phyloP scores from a whole-genome alignment of 2,329 filamentous ascomycete genomes.

The Thelonectria rubi region DNA sequence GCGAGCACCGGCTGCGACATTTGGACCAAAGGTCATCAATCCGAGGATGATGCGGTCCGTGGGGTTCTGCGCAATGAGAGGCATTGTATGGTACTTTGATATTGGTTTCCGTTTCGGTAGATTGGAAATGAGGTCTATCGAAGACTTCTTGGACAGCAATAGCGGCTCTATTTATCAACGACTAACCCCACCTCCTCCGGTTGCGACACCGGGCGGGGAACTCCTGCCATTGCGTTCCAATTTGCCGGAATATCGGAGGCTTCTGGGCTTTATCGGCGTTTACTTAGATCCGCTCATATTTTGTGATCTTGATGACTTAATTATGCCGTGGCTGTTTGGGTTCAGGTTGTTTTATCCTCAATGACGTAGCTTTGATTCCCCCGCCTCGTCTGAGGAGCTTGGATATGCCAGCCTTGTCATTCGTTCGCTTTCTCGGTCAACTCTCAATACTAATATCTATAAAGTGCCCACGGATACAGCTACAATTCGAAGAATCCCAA shows the following conservation, averaged over 20 bases:
- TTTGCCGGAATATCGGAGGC: neutral
- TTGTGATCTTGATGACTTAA: neutral
- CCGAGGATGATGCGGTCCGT: conserved; percentile 81
- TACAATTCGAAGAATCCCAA: too few species aligned
- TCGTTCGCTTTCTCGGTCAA: too few species aligned
- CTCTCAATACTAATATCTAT: too few species aligned
- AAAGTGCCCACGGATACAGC: too few species aligned
- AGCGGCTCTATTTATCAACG: neutral
- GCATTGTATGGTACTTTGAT: conserved; percentile 50
- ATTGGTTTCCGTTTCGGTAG: neutral
- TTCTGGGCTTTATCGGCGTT: conserved; percentile 8
- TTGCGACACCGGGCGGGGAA: conserved; percentile 17
- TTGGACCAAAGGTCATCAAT: conserved; percentile 84
- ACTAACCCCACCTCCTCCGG: conserved; percentile 4
- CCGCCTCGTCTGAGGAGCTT: neutral
- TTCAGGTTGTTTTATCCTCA: conserved; percentile 1
- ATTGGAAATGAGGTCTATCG: too few species aligned
- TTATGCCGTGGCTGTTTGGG: conserved; percentile 9
- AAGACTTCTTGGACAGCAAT: neutral
- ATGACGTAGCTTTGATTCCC: conserved; percentile 2
- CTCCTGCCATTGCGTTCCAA: conserved; percentile 3
- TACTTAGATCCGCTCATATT: conserved; percentile 14
- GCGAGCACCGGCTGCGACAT: conserved; percentile 69
- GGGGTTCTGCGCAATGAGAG: conserved; percentile 53
- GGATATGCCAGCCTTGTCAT: too few species aligned